phyloP scores from a whole-genome alignment of 768 basidiomycete species.

The Sporobolomyces pararoseus region DNA sequence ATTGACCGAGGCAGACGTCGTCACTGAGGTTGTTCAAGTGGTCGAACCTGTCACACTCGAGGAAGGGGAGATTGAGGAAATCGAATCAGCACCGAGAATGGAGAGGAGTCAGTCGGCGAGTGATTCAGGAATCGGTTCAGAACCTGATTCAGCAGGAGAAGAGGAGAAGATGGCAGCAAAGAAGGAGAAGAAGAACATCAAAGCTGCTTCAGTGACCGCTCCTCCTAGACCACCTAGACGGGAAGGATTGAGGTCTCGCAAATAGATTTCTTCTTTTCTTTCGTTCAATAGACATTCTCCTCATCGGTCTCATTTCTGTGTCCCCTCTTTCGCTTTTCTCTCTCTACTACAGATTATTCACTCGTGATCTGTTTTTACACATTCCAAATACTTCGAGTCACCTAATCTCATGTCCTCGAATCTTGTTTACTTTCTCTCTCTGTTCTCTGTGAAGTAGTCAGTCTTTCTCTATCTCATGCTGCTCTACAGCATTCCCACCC shows the following conservation, averaged over 20 bases:
- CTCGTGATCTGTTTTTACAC: too few relatives aligned
- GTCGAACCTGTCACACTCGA: not conserved
- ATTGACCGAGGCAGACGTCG: not conserved
- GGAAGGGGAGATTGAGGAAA: not conserved
- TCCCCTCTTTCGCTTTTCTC: too few relatives aligned
- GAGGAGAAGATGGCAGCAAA: not conserved
- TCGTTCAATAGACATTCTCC: not conserved
- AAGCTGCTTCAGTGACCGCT: not conserved
- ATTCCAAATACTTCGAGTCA: not conserved
- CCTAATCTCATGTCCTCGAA: not conserved
- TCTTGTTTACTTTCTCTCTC: too few relatives aligned
- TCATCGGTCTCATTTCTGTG: too few relatives aligned
- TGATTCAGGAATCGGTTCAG: conserved; percentile 18
- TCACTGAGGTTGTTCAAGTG: not conserved
- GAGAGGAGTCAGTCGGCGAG: conserved; percentile 16
- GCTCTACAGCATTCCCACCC: too few relatives aligned
- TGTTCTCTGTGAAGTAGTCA: too few relatives aligned
- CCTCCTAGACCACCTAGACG: conserved; percentile 17
- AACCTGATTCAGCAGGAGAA: not conserved
- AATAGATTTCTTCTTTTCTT: not conserved
- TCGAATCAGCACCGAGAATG: not conserved
- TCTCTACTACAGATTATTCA: not conserved
- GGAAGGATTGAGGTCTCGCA: conserved; percentile 20
- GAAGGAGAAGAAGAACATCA: not conserved
- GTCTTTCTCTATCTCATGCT: too few relatives aligned